These are phyloP conservation scores for Maudiozyma turicensis DNA, from an alignment of 805 yeast genomes.

Conservation along the genomic window DNA sequence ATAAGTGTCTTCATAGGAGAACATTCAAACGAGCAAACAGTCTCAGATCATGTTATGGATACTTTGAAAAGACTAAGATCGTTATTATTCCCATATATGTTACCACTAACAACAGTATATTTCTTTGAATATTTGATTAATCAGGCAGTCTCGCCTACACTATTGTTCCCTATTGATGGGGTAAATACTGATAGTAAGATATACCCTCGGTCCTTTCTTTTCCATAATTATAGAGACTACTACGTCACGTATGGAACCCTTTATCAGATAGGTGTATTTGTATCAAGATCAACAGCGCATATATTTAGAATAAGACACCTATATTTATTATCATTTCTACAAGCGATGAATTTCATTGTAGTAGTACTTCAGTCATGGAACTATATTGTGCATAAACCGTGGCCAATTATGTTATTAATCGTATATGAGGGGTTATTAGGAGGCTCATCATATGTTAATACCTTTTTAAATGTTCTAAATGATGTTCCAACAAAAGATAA, in stretches of 20 bases:
- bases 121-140: constrained; percentile 80
- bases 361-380: constrained; percentile 57
- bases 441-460: constrained; percentile 83
- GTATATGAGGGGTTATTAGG: constrained; percentile 88
- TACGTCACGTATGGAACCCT: constrained; percentile 86
- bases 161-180: constrained; percentile 58
- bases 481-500: constrained; percentile 40
- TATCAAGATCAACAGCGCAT: constrained; percentile 76
- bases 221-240: constrained; percentile 64
- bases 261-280: constrained; percentile 86
- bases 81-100: constrained; percentile 57
- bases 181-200: constrained; percentile 27
- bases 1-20: background rate
- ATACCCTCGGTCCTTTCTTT: constrained; percentile 39
- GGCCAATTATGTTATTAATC: constrained; percentile 50
- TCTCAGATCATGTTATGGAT: constrained; percentile 10
- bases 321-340: constrained; percentile 57
- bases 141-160: constrained; percentile 85
- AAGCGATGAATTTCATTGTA: constrained; percentile 49
- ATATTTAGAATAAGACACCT: constrained; percentile 50
- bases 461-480: constrained; percentile 70
- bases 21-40: background rate
- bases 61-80: constrained; percentile 33
- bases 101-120: constrained; percentile 78
- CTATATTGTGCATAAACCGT: constrained; percentile 48